These are phyloP conservation scores for Castanea crenata DNA, from an alignment of 306 rosid genomes.

Conservation along the genomic window DNA sequence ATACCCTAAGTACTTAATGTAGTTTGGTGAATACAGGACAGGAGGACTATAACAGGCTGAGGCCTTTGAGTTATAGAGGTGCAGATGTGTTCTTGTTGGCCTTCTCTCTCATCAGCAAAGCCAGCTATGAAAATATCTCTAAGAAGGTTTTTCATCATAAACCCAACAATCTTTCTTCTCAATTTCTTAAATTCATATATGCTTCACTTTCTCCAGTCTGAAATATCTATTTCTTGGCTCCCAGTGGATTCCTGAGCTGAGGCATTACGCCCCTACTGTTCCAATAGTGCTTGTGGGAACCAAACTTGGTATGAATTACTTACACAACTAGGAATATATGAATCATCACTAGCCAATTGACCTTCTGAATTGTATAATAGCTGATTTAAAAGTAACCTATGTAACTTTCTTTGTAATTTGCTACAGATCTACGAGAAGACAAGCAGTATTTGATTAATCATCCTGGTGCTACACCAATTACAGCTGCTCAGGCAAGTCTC, in stretches of 20 bases:
- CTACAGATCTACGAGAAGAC: constrained; percentile 47
- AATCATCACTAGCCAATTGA: not conserved
- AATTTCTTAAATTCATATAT: not conserved
- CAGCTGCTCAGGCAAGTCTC: constrained; percentile 40
- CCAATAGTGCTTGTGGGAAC: constrained; percentile 57
- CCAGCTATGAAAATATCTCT: constrained; percentile 87
- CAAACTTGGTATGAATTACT: constrained; percentile 38
- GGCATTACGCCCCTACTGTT: constrained; percentile 56
- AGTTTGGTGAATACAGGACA: constrained; percentile 56
- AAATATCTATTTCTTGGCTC: not conserved
- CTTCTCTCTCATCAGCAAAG: constrained; percentile 91
- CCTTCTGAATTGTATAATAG: no score
- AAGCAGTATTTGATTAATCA: constrained; percentile 41
- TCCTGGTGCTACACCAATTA: constrained; percentile 45
- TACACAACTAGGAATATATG: not conserved
- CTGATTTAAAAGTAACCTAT: not conserved
- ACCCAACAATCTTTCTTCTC: not conserved
- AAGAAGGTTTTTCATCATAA: constrained; percentile 57
- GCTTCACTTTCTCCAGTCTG: not conserved
- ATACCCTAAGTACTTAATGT: constrained; percentile 4
- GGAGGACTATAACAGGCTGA: constrained; percentile 89
- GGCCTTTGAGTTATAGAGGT: constrained; percentile 96
- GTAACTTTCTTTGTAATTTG: not conserved
- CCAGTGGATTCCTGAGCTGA: constrained; percentile 55
- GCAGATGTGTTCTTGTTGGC: constrained; percentile 94